Conservation (phyloP, 331 rosid species). For the Quercus lobata region DNA sequence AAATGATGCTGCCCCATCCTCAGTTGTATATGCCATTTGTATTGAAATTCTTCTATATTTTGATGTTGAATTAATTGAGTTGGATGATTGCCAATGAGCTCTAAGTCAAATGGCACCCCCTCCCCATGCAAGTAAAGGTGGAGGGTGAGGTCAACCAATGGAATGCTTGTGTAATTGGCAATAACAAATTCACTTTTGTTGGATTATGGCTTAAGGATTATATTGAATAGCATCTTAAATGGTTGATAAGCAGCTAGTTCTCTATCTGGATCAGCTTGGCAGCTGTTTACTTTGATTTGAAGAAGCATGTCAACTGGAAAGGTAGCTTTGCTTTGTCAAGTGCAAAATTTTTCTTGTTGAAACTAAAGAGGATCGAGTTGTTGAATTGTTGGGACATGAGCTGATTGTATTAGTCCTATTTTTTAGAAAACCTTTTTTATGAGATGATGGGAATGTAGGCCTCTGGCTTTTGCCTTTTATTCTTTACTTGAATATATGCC, state of each 20-base stretch:
- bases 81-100: not conserved
- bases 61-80: constrained; percentile 4
- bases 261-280: not conserved
- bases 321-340: not conserved
- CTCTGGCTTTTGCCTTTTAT: not conserved
- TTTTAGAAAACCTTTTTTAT: not conserved
- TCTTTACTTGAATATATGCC: not conserved
- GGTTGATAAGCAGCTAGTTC: not conserved
- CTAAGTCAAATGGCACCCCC: too few relatives aligned
- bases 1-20: not conserved
- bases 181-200: too few relatives aligned
- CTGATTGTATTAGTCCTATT: not conserved
- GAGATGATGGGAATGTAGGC: constrained; percentile 5
- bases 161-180: too few relatives aligned
- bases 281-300: not conserved
- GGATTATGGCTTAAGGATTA: too few relatives aligned
- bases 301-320: not conserved
- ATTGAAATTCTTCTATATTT: not conserved
- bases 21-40: not conserved
- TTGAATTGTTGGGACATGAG: not conserved
- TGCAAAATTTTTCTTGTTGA: not conserved
- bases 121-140: too few relatives aligned
- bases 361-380: not conserved
- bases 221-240: too few relatives aligned
- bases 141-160: too few relatives aligned